Evolutionary conservation across 305 asterid species (phyloP).

Genomic region (Euphrasia arctica): DNA sequence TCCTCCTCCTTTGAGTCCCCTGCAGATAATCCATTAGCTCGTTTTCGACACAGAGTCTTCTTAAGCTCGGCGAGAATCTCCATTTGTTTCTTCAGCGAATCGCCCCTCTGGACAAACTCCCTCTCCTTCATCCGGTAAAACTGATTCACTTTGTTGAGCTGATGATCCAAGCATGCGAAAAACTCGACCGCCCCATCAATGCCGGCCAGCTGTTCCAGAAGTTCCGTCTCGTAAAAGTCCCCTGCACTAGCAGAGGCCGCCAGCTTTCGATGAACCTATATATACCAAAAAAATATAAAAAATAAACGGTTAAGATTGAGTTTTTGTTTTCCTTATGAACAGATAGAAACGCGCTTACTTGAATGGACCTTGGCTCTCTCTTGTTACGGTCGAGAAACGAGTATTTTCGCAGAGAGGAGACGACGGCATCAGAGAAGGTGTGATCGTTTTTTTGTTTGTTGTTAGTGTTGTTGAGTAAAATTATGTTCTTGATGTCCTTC

Average conservation of each 20-base stretch:
- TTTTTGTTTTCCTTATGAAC: not conserved
- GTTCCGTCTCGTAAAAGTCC: conserved; percentile 70
- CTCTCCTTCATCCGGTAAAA: conserved; percentile 62
- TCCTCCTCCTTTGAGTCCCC: conserved; percentile 54
- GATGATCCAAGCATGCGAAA: conserved; percentile 65
- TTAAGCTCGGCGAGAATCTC: conserved; percentile 68
- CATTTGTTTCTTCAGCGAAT: conserved; percentile 71
- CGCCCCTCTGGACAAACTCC: conserved; percentile 78
- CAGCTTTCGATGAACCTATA: conserved; percentile 62
- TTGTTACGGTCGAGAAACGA: conserved; percentile 40
- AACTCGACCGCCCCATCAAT: conserved; percentile 67
- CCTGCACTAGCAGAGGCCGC: conserved; percentile 40
- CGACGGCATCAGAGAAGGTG: conserved; percentile 23
- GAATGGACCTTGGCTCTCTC: conserved; percentile 56
- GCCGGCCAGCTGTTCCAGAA: conserved; percentile 66
- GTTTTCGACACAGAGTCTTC: conserved; percentile 35
- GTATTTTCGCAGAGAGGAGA: conserved; percentile 38
- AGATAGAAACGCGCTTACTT: conserved; percentile 37
- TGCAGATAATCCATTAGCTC: conserved; percentile 32
- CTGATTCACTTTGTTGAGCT: conserved; percentile 84
- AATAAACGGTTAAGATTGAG: not conserved
- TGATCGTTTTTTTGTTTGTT: conserved; percentile 25
- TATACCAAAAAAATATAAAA: too few species aligned
- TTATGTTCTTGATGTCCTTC: conserved; percentile 71
- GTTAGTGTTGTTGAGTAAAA: conserved; percentile 29